Conservation (phyloP, 768 basidiomycete species). For the Cantharellus cinnabarinus region DNA sequence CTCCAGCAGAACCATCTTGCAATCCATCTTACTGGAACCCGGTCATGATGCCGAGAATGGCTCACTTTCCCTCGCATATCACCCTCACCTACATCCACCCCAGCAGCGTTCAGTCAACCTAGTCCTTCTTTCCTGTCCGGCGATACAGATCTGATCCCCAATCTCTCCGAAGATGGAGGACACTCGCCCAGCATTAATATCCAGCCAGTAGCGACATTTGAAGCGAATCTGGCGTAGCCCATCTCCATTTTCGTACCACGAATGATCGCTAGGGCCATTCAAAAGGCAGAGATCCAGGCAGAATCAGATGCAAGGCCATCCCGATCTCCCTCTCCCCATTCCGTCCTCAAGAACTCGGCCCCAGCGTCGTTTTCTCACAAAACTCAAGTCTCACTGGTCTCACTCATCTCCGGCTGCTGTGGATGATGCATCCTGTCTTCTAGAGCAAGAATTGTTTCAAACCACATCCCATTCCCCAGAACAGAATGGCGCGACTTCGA, state of each 20-base stretch:
- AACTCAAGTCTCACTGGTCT: too few species aligned
- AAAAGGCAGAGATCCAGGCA: too few species aligned
- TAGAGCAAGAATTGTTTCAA: too few species aligned
- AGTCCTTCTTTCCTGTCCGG: not conserved
- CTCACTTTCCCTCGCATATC: too few species aligned
- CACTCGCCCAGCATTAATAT: not conserved
- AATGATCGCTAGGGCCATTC: not conserved
- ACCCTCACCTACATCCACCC: too few species aligned
- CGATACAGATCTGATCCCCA: not conserved
- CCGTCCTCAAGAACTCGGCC: too few species aligned
- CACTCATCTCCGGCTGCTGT: too few species aligned
- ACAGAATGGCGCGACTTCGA: too few species aligned
- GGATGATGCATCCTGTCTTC: too few species aligned
- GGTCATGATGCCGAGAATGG: too few species aligned
- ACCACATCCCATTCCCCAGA: too few species aligned
- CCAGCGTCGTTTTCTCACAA: too few species aligned
- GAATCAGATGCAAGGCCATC: not conserved
- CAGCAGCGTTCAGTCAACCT: not conserved
- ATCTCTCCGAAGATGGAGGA: not conserved
- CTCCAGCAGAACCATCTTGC: not conserved
- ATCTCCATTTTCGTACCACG: not conserved
- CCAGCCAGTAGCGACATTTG: not conserved
- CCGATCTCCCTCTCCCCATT: not conserved
- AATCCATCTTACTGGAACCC: not conserved
- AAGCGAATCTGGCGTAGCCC: not conserved